Evolutionary conservation across 2,329 filamentous ascomycete species (phyloP).

Genomic region (Rachicladosporium sp.): DNA sequence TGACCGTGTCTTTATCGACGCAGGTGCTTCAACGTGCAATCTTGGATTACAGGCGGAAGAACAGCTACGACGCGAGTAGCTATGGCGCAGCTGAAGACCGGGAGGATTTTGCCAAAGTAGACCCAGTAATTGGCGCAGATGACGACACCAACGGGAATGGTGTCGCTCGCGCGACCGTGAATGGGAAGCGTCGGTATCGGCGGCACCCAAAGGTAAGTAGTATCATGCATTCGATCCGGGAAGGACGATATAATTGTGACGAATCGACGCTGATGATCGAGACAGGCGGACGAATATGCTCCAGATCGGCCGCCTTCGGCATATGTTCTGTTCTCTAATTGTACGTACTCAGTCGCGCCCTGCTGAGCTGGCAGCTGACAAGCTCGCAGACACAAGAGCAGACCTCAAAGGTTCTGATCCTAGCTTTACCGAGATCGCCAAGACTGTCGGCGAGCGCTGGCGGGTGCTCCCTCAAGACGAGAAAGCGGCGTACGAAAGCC

Average conservation of each 20-base stretch:
- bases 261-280: not conserved
- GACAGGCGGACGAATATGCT: constrained; percentile 62
- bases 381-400: constrained; percentile 56
- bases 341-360: constrained; percentile 35
- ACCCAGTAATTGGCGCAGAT: too few relatives aligned
- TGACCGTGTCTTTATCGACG: not conserved
- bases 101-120: too few relatives aligned
- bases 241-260: constrained; percentile 5
- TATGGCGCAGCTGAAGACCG: too few relatives aligned
- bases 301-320: constrained; percentile 70
- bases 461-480: constrained; percentile 53
- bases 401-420: constrained; percentile 63
- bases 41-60: constrained; percentile 42
- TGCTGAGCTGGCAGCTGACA: not conserved
- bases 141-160: too few relatives aligned
- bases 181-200: constrained; percentile 59
- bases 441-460: constrained; percentile 93
- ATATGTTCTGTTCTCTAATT: constrained; percentile 78
- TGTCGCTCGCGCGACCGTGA: constrained; percentile 1
- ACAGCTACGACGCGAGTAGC: too few relatives aligned
- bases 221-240: not conserved
- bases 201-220: constrained; percentile 58
- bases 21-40: constrained; percentile 77
- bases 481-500: constrained; percentile 60
- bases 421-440: constrained; percentile 85